A percentile compares a stretch with the other conserved stretches of the same genome.
Evolutionary conservation across 192 early-diverging fungal genomes (phyloP).

Genomic region (Funneliformis mosseae): DNA sequence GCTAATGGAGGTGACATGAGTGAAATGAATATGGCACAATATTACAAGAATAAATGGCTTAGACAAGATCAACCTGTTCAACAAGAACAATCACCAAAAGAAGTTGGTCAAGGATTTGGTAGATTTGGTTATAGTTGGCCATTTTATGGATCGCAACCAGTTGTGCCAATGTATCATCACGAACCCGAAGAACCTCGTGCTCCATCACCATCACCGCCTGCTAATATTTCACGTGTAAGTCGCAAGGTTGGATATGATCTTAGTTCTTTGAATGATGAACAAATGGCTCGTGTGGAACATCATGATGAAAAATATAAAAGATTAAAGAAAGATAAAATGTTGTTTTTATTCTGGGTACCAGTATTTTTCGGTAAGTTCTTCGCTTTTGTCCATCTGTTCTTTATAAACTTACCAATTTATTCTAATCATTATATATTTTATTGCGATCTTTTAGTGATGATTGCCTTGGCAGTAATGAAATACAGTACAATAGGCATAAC

Average conservation of each 20-base stretch:
- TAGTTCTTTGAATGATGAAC: constrained; percentile 2
- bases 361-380: constrained; percentile 43
- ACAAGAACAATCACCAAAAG: background rate
- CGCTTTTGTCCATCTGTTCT: background rate
- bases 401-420: background rate
- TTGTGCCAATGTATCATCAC: constrained; percentile 32
- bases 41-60: background rate
- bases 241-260: constrained; percentile 15
- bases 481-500: background rate
- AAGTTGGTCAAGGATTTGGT: background rate
- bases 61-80: constrained; percentile 5
- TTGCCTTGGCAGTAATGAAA: background rate
- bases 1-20: background rate
- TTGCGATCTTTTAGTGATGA: constrained; percentile 15
- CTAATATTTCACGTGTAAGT: background rate
- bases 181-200: background rate
- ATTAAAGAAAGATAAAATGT: constrained; percentile 53
- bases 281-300: background rate
- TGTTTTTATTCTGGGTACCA: constrained; percentile 64
- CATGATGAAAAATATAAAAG: constrained; percentile 45
- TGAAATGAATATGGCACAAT: background rate
- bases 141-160: constrained; percentile 12
- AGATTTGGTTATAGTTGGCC: constrained; percentile 29
- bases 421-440: background rate
- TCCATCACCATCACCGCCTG: background rate